Evolutionary conservation across 2,329 filamentous ascomycete species (phyloP), one percentile per base, ranked within the genome.

Genomic region (Aspergillus versicolor): DNA sequence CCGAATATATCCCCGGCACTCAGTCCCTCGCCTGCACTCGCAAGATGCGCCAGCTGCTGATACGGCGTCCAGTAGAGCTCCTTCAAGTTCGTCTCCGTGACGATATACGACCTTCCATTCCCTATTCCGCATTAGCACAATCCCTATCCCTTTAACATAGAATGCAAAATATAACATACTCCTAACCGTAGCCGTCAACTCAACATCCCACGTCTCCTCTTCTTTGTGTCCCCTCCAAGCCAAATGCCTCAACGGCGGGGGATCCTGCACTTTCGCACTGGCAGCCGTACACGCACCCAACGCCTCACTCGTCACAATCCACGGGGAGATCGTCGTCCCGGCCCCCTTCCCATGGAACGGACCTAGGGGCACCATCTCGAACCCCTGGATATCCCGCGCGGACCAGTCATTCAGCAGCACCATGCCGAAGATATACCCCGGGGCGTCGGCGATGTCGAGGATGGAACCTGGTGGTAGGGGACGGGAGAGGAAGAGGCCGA

Each of bases 321-420:
- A 88, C 0, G 85, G 83, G 0, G 80, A 82, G 17, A 87, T 79
- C 1, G 77, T 79, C 0, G 84, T 87, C 5, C 78, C 79, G 32
- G 86, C 83, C 27, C 79, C 82, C 67, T 87, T 88, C 2, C 79
- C 79, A 52, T 85, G 84, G 59, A 86, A 79, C 0, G 84, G 84
- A 0, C 84, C 85, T 0, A 86, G 70, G 0, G 84, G 84, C 4
- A 71, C 74, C 82, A 85, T 86, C 62, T 87, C 84, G 22, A 84
- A 73, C 0, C 70, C 75, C 65, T 87, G 84, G 6, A 86, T 83
- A 64, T 86, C 84, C n/a, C 84, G 75, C 19, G 84, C 81, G 73
- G 52, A 55, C 84, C 84, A 87, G 61, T 87, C 84, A 58, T 87
- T 87, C 6, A 87, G 64, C 38, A 88, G 69, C 0, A 85, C 80